Base-by-base conservation (phyloP, 192 early-diverging fungal species). In the Radiomyces spectabilis region DNA sequence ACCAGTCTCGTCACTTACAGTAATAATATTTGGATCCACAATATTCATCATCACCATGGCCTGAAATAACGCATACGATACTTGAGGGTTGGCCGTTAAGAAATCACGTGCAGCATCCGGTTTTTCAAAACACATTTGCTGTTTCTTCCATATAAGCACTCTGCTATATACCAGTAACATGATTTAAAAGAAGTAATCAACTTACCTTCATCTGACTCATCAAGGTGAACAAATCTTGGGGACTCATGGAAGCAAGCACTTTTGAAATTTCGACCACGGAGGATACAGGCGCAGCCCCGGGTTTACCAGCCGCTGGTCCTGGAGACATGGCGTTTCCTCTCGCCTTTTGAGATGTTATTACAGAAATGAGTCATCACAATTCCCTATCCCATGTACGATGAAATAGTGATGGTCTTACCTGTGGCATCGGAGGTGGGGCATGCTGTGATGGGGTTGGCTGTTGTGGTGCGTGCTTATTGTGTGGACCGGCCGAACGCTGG, bases 1-100 rank as follows among this genome's bases (percentile, higher is more conserved):
- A n/a, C n/a, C n/a, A n/a, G n/a, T n/a, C n/a, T n/a, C n/a, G n/a
- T n/a, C n/a, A n/a, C n/a, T n/a, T 68, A 78, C 81, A 57, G 82
- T 67, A 47, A 85, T 61, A 24, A 77, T 71, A 10, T 66, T 70
- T 3, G 74, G 74, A 61, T 93, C 89, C 16, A 92, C 84, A 16
- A 91, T 63, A 53, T 87, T 87, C 78, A 87, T 85, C 53, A 83
- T 75, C 7, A 89, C 43, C 59, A 94, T 76, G 13, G 83, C 79
- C 63, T 93, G 90, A 57, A 94, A 91, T 24, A 93, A 61, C 2
- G 87, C 88, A 69, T 91, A 94, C 5, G 88, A 69, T 0, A 92
- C 61, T 58, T 87, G 88, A 19, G 92, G 92, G 55, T 94, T 88
- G n/a, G 71, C 52, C 5, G 63, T 67, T n/a, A 94, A 66, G 3